Evolutionary conservation across 768 basidiomycete species (phyloP).

Genomic region (Lactarius vividus): DNA sequence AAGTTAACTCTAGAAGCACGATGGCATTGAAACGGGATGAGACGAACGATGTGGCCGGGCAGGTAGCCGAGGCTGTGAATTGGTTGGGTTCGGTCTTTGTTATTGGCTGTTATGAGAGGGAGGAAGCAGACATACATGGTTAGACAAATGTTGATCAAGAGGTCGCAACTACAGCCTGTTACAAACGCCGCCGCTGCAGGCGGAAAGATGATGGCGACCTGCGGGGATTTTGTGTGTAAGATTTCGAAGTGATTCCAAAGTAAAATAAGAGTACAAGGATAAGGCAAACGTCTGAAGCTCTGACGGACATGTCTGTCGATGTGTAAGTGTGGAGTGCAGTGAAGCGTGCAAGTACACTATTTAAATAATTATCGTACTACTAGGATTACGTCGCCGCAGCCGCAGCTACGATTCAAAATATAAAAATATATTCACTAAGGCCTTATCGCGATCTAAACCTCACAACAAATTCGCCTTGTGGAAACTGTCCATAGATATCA

Average conservation of each 20-base stretch:
- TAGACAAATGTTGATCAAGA: slow-evolving; percentile 79
- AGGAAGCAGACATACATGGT: slow-evolving; percentile 54
- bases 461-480: slow-evolving; percentile 30
- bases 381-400: not conserved
- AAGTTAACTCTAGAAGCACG: not conserved
- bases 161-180: slow-evolving; percentile 81
- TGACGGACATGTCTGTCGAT: slow-evolving; percentile 39
- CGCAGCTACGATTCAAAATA: not conserved
- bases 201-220: slow-evolving; percentile 80
- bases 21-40: slow-evolving; percentile 1
- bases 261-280: slow-evolving; percentile 54
- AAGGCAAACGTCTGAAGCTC: slow-evolving; percentile 71
- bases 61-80: slow-evolving; percentile 66
- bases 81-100: slow-evolving; percentile 14
- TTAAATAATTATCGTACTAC: slow-evolving; percentile 4
- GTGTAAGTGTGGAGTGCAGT: not conserved
- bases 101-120: too few species aligned
- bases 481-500: slow-evolving; percentile 30
- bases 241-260: too few species aligned
- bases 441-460: not conserved
- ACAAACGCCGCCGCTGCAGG: slow-evolving; percentile 76
- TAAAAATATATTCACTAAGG: not conserved
- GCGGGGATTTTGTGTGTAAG: slow-evolving; percentile 4
- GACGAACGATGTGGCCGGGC: slow-evolving; percentile 55
- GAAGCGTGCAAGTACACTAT: not conserved